Conservation (phyloP, 345 rosid genomes). For the Eutrema japonicum region DNA sequence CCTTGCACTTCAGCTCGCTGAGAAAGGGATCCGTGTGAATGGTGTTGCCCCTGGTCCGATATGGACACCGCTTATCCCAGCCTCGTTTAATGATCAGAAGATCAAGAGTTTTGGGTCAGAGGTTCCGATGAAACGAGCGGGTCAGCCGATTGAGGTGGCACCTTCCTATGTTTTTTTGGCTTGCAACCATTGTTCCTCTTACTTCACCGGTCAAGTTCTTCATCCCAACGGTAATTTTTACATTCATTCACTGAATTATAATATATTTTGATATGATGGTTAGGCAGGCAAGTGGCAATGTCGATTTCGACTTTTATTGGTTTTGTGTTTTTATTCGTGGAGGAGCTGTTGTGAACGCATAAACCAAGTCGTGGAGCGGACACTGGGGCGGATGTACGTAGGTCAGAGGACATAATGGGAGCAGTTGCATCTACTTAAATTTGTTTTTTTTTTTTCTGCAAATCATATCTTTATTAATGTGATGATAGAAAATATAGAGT, state of each 20-base stretch:
- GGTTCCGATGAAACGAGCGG: constrained; percentile 72
- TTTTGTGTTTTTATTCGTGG: constrained; percentile 6
- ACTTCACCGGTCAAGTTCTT: constrained; percentile 80
- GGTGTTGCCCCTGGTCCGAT: constrained; percentile 85
- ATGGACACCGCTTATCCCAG: constrained; percentile 84
- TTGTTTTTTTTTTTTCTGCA: too few relatives aligned
- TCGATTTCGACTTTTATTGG: neutral
- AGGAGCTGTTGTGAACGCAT: constrained; percentile 42
- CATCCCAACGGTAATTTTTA: constrained; percentile 64
- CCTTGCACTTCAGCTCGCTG: constrained; percentile 66
- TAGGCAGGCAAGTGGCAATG: neutral
- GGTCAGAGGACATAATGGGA: too few relatives aligned
- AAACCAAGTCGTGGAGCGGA: too few relatives aligned
- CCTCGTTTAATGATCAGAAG: constrained; percentile 65
- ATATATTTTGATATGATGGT: neutral
- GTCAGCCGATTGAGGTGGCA: constrained; percentile 79
- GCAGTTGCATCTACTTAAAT: too few relatives aligned
- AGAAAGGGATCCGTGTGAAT: constrained; percentile 64
- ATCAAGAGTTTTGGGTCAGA: constrained; percentile 52
- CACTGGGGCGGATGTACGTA: too few relatives aligned
- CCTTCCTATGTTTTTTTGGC: constrained; percentile 77
- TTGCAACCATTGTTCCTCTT: constrained; percentile 79
- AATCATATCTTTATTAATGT: too few relatives aligned
- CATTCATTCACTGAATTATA: too few relatives aligned
- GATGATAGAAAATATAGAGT: too few relatives aligned